These are phyloP conservation scores for Atkinsonella hypoxylon DNA, from an alignment of 2,329 filamentous ascomycete species.

Conservation along the genomic window DNA sequence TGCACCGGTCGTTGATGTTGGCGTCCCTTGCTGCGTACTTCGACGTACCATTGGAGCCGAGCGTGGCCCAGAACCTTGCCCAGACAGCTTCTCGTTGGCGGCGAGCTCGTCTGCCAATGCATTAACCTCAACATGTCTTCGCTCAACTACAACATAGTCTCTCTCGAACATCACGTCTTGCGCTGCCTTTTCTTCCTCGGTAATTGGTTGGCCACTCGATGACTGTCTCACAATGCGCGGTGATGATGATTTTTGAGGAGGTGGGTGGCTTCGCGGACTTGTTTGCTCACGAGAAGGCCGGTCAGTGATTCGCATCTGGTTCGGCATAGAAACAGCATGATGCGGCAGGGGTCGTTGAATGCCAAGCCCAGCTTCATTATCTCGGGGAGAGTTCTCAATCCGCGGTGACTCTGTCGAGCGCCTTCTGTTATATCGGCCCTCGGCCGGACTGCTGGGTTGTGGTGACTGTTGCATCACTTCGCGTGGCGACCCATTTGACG, in stretches of 20 bases:
- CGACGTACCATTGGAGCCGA: conserved; percentile 58
- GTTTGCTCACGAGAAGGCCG: conserved; percentile 15
- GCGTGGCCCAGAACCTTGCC: conserved; percentile 39
- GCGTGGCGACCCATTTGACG: conserved; percentile 27
- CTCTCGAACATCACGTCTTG: conserved; percentile 85
- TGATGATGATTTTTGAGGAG: conserved; percentile 3
- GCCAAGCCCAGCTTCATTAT: conserved; percentile 36
- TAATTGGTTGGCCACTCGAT: conserved; percentile 20
- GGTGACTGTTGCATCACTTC: conserved; percentile 30
- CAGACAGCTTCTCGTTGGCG: conserved; percentile 56
- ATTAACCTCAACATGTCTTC: conserved; percentile 90
- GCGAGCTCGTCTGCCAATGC: conserved; percentile 92
- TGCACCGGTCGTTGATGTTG: conserved; percentile 57
- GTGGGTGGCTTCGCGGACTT: conserved; percentile 21
- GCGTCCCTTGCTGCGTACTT: conserved; percentile 64
- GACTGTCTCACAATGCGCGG: conserved; percentile 11
- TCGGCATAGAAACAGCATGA: conserved; percentile 37
- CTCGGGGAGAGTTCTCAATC: conserved; percentile 31
- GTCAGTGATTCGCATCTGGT: conserved; percentile 23
- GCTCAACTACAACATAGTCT: conserved; percentile 93
- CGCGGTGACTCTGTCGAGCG: conserved; percentile 18
- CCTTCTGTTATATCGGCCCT: conserved; percentile 22
- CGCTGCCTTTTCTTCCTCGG: conserved; percentile 59
- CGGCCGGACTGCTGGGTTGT: conserved; percentile 30
- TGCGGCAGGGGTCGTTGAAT: conserved; percentile 36